Evolutionary conservation across 2,329 filamentous ascomycete species (phyloP), one percentile per base, ranked within the genome.

Genomic region (Colletotrichum sp.): DNA sequence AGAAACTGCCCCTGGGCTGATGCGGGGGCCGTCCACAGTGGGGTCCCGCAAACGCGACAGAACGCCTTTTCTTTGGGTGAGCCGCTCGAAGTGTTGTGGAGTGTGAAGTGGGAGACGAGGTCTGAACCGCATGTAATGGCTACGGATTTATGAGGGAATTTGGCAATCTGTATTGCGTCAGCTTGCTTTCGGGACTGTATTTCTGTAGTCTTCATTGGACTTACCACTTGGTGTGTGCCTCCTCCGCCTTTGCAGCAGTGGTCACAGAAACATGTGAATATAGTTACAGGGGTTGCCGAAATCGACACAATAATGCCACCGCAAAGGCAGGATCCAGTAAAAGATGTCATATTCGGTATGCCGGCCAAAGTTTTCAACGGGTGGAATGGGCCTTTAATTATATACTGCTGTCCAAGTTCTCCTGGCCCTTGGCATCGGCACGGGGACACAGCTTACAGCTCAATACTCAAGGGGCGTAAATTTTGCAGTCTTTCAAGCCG

Each of bases 1-100:
- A 78, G 68, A 12, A 78, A 80, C 32, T 77, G 75, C 5, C 79
- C 81, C 52, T 78, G 78, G 3, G 81, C 82, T 2, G 81, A 69
- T 4, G 71, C 72, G 0, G 82, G 81, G 28, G 81, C 71, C 3
- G 81, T 83, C 81, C 81, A 82, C 2, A 83, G 64, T 3, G 80
- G 79, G 28, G 78, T 79, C 3, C 80, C 81, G 36, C 82, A 82
- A 8, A 59, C 78, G 13, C 75, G 39, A 30, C 81, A 82, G 55
- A 82, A 81, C 1, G 77, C 60, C 63, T 82, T 83, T n/a, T 78
- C 77, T 36, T 83, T 83, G 1, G 59, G 60, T 6, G 59, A 72
- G 1, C 81, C 80, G 13, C 81, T 83, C 1, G 78, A 78, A 0
- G 82, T 83, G 24, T 82, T 78, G 0, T n/a, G 30, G 1, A 83